These are phyloP conservation scores for Pseudogymnoascus sp. DNA, from an alignment of 2,329 filamentous ascomycete genomes.

Conservation along the genomic window DNA sequence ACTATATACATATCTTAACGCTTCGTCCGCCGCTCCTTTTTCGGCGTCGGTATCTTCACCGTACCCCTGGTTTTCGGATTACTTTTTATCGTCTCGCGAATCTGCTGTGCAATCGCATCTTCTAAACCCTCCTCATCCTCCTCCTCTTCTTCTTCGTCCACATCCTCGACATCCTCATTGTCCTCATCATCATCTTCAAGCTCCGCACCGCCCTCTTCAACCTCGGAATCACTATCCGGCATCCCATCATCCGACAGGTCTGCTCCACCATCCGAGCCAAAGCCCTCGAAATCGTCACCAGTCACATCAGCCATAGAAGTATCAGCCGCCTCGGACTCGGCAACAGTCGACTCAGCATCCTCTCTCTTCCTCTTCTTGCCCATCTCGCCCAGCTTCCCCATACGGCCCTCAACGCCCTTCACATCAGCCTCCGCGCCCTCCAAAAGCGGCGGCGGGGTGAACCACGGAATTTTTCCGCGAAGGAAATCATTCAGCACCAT, in stretches of 20 bases:
- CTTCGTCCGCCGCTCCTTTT: conserved; percentile 31
- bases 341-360: conserved; percentile 40
- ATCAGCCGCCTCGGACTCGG: conserved; percentile 34
- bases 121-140: conserved; percentile 22
- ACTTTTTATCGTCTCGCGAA: conserved; percentile 26
- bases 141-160: conserved; percentile 24
- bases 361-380: conserved; percentile 68
- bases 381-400: conserved; percentile 81
- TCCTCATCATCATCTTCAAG: conserved; percentile 33
- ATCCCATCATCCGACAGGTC: conserved; percentile 31
- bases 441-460: conserved; percentile 66
- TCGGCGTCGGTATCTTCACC: conserved; percentile 20
- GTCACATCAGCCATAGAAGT: conserved; percentile 29
- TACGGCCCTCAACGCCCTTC: conserved; percentile 59
- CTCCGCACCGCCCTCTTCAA: conserved; percentile 28
- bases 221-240: conserved; percentile 31
- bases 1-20: conserved; percentile 11
- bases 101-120: conserved; percentile 27
- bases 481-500: conserved; percentile 97
- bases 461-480: conserved; percentile 94
- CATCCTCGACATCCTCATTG: conserved; percentile 39
- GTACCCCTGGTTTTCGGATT: conserved; percentile 20
- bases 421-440: conserved; percentile 46
- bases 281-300: conserved; percentile 42
- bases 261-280: conserved; percentile 36